Base-by-base conservation (phyloP, 495 filamentous ascomycete genomes). In the Xylaria cubensis region DNA sequence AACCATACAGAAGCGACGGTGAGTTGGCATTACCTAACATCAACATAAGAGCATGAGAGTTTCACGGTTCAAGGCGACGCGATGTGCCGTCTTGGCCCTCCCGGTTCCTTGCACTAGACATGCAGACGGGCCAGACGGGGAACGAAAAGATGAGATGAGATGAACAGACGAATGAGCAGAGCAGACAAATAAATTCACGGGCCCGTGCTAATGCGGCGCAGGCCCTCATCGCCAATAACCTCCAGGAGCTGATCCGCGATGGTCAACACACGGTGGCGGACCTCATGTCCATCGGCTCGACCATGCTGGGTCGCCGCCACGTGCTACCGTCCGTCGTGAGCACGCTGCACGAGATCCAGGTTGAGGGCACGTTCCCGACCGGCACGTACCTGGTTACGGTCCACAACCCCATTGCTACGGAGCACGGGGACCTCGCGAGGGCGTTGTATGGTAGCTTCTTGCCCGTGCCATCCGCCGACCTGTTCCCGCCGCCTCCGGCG, bases 241-340 rank as follows among this genome's bases (percentile, higher is more conserved):
- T 99, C 67, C 96, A 98, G 82, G 96, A 98, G 88, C 90, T 98
- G 73, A 95, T 98, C 81, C 96, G 96, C 79, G 96, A 99, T 95
- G 96, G 97, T 80, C 87, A 91, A 69, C 94, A 97, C 83, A 91
- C 86, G 58, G 95, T 99, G 70, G 91, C 95, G 12, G 93, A 97
- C 76, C 92, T 99, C 79, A 98, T 98, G 95, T 85, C 89, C 64
- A 88, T 95, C 73, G 96, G 96, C 75, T 90, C 92, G 77, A 93
- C 90, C 21, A 93, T 99, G 89, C 93, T 99, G 19, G 96, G 97
- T 71, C 93, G 96, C 4, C 92, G 95, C 32, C 97, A 99, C 80
- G 96, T 99, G 73, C 85, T 94, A 19, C 94, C 97, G 32, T 89
- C 91, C 21, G 96, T 99, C 39, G 84, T 89, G 34, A 83, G 87